Evolutionary conservation across 2,329 filamentous ascomycete species (phyloP), one percentile per base, ranked within the genome.

Genomic region (Pseudogymnoascus sp.): DNA sequence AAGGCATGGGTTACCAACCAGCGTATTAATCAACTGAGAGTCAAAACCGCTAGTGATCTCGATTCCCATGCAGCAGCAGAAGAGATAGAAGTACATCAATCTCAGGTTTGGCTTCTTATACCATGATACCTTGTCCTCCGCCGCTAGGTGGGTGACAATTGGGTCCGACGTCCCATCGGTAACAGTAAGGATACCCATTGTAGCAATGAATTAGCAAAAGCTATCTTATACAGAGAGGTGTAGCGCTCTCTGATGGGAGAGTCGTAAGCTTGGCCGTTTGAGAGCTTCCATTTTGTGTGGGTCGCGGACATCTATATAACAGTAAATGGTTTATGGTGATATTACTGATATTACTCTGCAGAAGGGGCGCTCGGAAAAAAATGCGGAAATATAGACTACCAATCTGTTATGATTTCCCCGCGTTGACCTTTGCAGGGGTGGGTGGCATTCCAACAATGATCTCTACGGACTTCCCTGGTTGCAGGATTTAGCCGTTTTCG

Each of bases 41-140:
- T 82, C 80, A 62, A 82, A 83, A 0, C 80, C 80, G n/a, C 78
- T 80, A 0, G 80, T 83, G 35, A 81, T 80, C 68, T 83, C 80
- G 42, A 83, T 79, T 51, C 80, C 80, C 69, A 82, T 78, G 69
- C 78, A 81, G 29, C 78, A 77, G 10, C 79, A 78, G 36, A 82
- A 69, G 39, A 77, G 70, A 48, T 69, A 69, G 17, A 77, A 42
- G 65, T 77, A 76, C 68, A 77, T 70, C 36, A 69, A 35, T 59
- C 74, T 68, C 12, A 76, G 67, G 63, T 78, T 75, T n/a, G 63
- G 66, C 63, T 77, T 76, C 62, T 67, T 69, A 62, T 74, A 77
- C 75, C 76, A 78, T 61, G 71, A 66, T 7, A 74, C 67, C 33
- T 66, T 71, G 65, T 78, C 76, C 59, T 74, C 68, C 17, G 75